Evolutionary conservation across 352 stramenopile genomes (phyloP).

Genomic region (Phytopythium chamaehyphon): DNA sequence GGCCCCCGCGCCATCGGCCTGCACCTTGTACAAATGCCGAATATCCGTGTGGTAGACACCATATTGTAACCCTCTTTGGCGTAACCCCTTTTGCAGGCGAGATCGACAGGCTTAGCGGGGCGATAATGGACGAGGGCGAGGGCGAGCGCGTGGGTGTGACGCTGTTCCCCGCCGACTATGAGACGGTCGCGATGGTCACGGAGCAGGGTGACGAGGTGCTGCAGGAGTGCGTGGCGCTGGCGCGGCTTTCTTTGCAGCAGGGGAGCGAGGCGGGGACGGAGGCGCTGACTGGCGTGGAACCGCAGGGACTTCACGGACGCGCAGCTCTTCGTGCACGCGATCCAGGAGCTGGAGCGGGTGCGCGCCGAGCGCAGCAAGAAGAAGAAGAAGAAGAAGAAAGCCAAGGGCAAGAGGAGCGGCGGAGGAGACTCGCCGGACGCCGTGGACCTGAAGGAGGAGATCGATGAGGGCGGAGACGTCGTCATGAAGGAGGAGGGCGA

Average conservation of each 20-base stretch:
- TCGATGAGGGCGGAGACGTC: constrained; percentile 21
- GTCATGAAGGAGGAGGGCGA: constrained; percentile 19
- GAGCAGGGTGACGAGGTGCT: constrained; percentile 77
- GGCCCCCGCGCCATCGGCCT: no score
- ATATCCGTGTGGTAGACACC: no score
- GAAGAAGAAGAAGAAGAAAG: constrained; percentile 35
- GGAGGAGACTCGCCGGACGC: constrained; percentile 11
- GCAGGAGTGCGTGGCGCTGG: constrained; percentile 39
- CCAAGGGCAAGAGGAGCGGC: constrained; percentile 5
- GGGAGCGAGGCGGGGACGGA: neutral
- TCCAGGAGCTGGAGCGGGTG: constrained; percentile 71
- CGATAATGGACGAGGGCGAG: constrained; percentile 43
- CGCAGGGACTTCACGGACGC: constrained; percentile 80
- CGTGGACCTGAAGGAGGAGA: constrained; percentile 22
- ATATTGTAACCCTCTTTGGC: no score
- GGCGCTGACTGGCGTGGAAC: constrained; percentile 1
- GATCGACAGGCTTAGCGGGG: no score
- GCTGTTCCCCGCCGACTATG: constrained; percentile 78
- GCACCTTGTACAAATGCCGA: no score
- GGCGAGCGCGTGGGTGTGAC: constrained; percentile 55
- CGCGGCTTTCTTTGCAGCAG: neutral
- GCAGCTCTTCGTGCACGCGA: constrained; percentile 80
- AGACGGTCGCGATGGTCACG: constrained; percentile 74
- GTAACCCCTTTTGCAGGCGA: no score
- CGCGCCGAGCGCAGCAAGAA: constrained; percentile 60